A percentile compares a stretch with the other conserved stretches of the same genome.
phyloP scores from a whole-genome alignment of 1,284 basidiomycete genomes.

The Trametes sp. region DNA sequence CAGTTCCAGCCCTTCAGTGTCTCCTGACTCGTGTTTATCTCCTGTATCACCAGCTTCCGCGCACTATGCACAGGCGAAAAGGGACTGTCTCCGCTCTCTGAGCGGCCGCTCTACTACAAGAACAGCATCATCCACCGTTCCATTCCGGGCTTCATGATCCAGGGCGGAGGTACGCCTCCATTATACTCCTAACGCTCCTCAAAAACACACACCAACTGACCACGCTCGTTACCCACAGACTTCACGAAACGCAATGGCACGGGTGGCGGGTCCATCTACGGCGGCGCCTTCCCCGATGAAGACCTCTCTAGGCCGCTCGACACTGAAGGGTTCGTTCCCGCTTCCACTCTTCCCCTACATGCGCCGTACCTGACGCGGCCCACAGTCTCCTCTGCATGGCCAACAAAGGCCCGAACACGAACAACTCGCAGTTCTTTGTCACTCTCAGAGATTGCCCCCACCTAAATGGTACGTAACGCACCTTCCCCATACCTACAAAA shows the following conservation, averaged over 20 bases:
- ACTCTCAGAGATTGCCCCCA: constrained; percentile 78
- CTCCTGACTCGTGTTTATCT: not conserved
- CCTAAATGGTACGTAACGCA: constrained; percentile 57
- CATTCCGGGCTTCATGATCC: constrained; percentile 90
- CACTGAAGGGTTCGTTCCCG: constrained; percentile 56
- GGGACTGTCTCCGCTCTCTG: constrained; percentile 68
- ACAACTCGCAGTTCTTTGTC: constrained; percentile 86
- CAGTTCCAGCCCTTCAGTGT: not conserved
- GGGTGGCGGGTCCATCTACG: constrained; percentile 88
- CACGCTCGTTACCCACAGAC: constrained; percentile 48
- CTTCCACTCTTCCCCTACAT: not conserved
- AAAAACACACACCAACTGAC: not conserved
- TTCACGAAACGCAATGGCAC: constrained; percentile 82
- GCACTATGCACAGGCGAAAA: constrained; percentile 90
- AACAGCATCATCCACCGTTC: constrained; percentile 81
- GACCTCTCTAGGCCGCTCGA: constrained; percentile 74
- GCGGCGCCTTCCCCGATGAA: constrained; percentile 78
- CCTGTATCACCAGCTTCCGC: constrained; percentile 70
- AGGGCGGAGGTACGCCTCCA: constrained; percentile 69
- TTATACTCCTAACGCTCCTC: not conserved
- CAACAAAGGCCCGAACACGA: constrained; percentile 82
- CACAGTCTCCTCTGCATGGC: constrained; percentile 82
- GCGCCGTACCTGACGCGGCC: not conserved
- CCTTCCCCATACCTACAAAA: not conserved
- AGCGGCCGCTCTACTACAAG: constrained; percentile 84